phyloP scores from a whole-genome alignment of 352 stramenopile species.

The Peronospora farinosa region DNA sequence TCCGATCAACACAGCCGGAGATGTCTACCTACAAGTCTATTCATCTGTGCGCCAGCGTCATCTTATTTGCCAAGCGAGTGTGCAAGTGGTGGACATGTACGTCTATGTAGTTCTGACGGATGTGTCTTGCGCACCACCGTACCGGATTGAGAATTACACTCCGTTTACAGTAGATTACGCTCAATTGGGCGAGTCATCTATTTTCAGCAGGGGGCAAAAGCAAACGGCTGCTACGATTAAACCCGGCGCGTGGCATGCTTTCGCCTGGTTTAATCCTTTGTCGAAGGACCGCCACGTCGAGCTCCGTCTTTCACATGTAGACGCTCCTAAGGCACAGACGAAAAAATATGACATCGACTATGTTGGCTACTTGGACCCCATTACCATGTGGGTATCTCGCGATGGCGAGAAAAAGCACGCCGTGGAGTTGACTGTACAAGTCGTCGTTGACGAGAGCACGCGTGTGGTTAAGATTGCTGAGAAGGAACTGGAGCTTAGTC shows the following conservation, averaged over 20 bases:
- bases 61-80: conserved; percentile 77
- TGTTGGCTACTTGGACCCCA: conserved; percentile 67
- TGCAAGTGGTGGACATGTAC: conserved; percentile 87
- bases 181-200: conserved; percentile 57
- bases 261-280: conserved; percentile 80
- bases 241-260: conserved; percentile 65
- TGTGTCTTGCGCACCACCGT: conserved; percentile 69
- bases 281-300: conserved; percentile 82
- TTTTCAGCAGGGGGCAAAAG: conserved; percentile 59
- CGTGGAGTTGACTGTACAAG: conserved; percentile 67
- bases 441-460: conserved; percentile 72
- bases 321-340: conserved; percentile 47
- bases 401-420: conserved; percentile 43
- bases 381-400: conserved; percentile 46
- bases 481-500: conserved; percentile 70
- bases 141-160: conserved; percentile 87
- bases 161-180: conserved; percentile 70
- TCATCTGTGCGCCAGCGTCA: conserved; percentile 62
- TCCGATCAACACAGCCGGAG: conserved; percentile 66
- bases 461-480: conserved; percentile 77
- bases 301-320: conserved; percentile 47
- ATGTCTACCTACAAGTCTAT: conserved; percentile 79
- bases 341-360: conserved; percentile 82
- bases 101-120: conserved; percentile 84
- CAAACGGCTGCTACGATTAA: conserved; percentile 48